Conservation (phyloP, 2,329 filamentous ascomycete species). For the Fusarium sp. region DNA sequence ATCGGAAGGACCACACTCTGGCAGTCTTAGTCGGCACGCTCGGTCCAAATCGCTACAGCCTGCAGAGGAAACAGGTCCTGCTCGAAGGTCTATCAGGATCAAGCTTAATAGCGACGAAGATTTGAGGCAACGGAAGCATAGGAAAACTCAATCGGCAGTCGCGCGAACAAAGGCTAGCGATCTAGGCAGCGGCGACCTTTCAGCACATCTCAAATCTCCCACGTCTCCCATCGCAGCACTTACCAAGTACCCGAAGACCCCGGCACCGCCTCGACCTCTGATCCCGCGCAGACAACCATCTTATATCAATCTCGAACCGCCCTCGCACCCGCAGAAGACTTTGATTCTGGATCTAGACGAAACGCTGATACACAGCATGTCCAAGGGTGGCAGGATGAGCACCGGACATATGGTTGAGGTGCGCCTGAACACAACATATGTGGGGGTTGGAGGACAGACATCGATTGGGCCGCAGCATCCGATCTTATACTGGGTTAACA, state of each 20-base stretch:
- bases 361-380: conserved; percentile 97
- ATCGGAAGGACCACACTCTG: conserved; percentile 59
- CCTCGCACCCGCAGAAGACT: conserved; percentile 81
- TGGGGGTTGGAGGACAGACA: conserved; percentile 76
- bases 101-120: conserved; percentile 87
- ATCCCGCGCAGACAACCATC: conserved; percentile 91
- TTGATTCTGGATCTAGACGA: conserved; percentile 96
- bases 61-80: conserved; percentile 71
- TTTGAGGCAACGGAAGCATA: conserved; percentile 77
- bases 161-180: conserved; percentile 56
- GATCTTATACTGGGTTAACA: conserved; percentile 98
- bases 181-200: conserved; percentile 62
- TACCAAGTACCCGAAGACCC: conserved; percentile 90
- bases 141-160: conserved; percentile 66
- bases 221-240: conserved; percentile 82
- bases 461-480: conserved; percentile 79
- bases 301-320: conserved; percentile 73
- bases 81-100: conserved; percentile 86
- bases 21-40: conserved; percentile 59
- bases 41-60: conserved; percentile 71
- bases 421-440: conserved; percentile 78
- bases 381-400: conserved; percentile 94
- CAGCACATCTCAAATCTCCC: conserved; percentile 91
- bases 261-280: conserved; percentile 87
- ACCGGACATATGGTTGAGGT: conserved; percentile 99